These are phyloP conservation scores for Vitellaria paradoxa DNA, from an alignment of 179 eudicot genomes.

Conservation along the genomic window DNA sequence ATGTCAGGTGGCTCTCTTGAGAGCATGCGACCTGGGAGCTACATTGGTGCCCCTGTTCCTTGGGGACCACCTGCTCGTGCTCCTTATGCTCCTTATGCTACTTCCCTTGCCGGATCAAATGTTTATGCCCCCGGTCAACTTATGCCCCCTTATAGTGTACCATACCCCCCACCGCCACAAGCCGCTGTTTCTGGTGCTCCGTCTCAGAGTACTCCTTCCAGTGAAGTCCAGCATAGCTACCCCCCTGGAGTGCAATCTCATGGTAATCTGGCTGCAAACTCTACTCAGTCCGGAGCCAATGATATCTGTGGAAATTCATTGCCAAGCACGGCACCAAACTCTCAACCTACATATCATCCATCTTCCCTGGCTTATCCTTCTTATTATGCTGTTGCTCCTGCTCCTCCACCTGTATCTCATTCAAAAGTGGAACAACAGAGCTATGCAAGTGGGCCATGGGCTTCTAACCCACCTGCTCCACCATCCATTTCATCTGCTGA, in stretches of 20 bases:
- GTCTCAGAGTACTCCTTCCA: constrained; percentile 42
- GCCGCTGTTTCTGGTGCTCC: constrained; percentile 29
- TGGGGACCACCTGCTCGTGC: constrained; percentile 66
- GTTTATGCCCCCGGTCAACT: constrained; percentile 46
- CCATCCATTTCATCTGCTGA: constrained; percentile 39
- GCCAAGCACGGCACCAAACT: constrained; percentile 35
- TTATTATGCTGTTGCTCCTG: constrained; percentile 59
- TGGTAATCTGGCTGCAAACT: constrained; percentile 30
- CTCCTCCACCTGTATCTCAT: constrained; percentile 33
- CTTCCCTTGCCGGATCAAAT: constrained; percentile 48
- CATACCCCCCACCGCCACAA: constrained; percentile 45
- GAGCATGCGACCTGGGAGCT: constrained; percentile 45
- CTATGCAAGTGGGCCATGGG: constrained; percentile 61
- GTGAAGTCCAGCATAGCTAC: constrained; percentile 44
- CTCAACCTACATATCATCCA: constrained; percentile 45
- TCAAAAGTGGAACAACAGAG: constrained; percentile 28
- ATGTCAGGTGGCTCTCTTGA: constrained; percentile 49
- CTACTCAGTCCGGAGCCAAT: constrained; percentile 38
- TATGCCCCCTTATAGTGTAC: constrained; percentile 44
- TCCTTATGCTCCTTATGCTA: constrained; percentile 46
- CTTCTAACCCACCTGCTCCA: constrained; percentile 44
- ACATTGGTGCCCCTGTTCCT: constrained; percentile 49
- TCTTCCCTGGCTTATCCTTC: constrained; percentile 47
- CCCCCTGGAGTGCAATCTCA: constrained; percentile 55
- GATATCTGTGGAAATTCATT: constrained; percentile 37